Base-by-base conservation (phyloP, 169 alveolate genomes). In the Cryptosporidium ubiquitum region DNA sequence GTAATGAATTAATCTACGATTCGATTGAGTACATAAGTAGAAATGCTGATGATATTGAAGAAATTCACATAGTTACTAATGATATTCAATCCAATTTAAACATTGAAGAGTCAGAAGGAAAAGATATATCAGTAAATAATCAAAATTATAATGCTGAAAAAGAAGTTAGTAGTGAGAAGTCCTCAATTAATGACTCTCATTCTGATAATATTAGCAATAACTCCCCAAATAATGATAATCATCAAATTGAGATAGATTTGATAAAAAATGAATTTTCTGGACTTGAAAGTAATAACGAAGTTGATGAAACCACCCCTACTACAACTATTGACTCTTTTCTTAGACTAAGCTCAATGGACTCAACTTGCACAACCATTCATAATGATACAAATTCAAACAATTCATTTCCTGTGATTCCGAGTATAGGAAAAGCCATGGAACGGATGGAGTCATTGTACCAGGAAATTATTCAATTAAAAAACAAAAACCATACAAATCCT, bases 301-400 rank as follows among this genome's bases (percentile, higher is more conserved):
- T 49, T 47, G 64, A 70, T 37, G 64, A 73, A 31, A 57, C 39
- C 58, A 69, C 74, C 16, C 68, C 89, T 31, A 68, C 89, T n/a
- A 79, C 79, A 18, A 79, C 89, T 26, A 64, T 79, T 37, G 75
- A 79, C 64, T 79, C 89, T n/a, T 79, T 79, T 58, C 61, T 66
- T 6, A 40, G 75, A 18, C 47, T 79, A 66, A 47, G 68, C 33
- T 79, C 75, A 20, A 23, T 79, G 61, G 89, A 79, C 26, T 79
- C 89, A 12, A 79, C 75, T 3, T 61, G 75, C 42, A 79, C 89
- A 3, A 79, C 49, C 26, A 64, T 64, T 37, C 89, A 79, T 23
- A 79, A 79, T 39, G 89, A 79, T 42, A 79, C 55, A 6, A 47
- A 44, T 7, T 40, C 49, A 31, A 64, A 64, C 29, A 64, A 20